phyloP scores from a whole-genome alignment of 176 grass and related monocot genomes.

The Oryza officinalis region DNA sequence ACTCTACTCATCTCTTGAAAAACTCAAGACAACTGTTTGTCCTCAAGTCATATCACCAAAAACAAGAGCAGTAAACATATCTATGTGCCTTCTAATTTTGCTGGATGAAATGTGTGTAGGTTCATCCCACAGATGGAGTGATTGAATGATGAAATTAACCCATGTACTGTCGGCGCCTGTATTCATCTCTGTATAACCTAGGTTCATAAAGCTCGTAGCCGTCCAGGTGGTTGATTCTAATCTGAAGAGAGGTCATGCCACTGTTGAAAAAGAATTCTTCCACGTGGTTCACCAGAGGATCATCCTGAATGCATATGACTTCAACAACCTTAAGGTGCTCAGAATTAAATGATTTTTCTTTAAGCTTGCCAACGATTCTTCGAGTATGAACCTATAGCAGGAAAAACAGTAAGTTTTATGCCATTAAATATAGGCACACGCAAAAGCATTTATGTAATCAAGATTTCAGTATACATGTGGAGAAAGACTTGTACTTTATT shows the following conservation, averaged over 20 bases:
- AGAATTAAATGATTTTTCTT: conserved; percentile 35
- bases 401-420: background rate
- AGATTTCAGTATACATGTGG: background rate
- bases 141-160: background rate
- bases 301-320: background rate
- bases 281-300: background rate
- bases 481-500: background rate
- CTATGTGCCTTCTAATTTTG: too few relatives aligned
- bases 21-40: too few relatives aligned
- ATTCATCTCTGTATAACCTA: background rate
- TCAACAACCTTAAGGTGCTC: conserved; percentile 13
- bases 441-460: background rate
- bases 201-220: background rate
- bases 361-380: background rate
- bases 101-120: too few relatives aligned
- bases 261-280: background rate
- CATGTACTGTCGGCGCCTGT: background rate
- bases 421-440: background rate
- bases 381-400: background rate
- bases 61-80: too few relatives aligned
- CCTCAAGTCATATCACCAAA: too few relatives aligned
- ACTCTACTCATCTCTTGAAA: too few relatives aligned
- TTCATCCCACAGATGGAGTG: too few relatives aligned
- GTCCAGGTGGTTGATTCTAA: background rate
- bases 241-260: conserved; percentile 14